Evolutionary conservation across 306 rosid species (phyloP).

Genomic region (Dalbergia cochinchinensis): DNA sequence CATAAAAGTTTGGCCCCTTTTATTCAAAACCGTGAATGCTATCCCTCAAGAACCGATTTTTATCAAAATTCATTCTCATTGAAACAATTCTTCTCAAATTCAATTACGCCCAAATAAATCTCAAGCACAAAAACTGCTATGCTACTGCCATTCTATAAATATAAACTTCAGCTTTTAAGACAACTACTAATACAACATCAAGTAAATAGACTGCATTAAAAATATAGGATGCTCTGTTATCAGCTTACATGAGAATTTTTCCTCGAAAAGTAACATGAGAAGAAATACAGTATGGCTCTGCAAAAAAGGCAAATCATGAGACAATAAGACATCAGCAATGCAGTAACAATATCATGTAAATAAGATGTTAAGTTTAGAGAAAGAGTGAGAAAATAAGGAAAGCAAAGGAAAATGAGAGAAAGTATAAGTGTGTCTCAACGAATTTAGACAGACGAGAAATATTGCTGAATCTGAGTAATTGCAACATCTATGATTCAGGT

Average conservation of each 20-base stretch:
- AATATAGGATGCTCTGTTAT: neutral
- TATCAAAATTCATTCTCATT: neutral
- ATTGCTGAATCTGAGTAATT: no score
- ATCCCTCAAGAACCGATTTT: neutral
- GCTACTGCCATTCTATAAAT: constrained; percentile 2
- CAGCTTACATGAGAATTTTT: constrained; percentile 84
- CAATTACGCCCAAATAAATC: constrained; percentile 5
- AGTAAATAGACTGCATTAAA: constrained; percentile 22
- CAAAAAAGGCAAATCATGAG: constrained; percentile 47
- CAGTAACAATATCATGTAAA: constrained; percentile 32
- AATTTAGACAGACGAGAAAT: no score
- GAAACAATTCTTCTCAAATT: constrained; percentile 9
- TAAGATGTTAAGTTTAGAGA: neutral
- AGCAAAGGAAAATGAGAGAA: no score
- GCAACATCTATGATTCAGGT: no score
- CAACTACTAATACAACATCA: constrained; percentile 23
- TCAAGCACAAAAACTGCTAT: neutral
- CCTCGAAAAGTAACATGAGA: constrained; percentile 81
- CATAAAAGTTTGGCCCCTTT: neutral
- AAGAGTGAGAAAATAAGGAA: no score
- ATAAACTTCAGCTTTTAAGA: constrained; percentile 6
- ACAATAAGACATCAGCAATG: constrained; percentile 21
- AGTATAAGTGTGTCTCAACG: no score
- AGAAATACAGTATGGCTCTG: constrained; percentile 86
- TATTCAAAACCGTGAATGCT: neutral